phyloP scores from a whole-genome alignment of 2,329 filamentous ascomycete species.

The Parascedosporium putredinis region DNA sequence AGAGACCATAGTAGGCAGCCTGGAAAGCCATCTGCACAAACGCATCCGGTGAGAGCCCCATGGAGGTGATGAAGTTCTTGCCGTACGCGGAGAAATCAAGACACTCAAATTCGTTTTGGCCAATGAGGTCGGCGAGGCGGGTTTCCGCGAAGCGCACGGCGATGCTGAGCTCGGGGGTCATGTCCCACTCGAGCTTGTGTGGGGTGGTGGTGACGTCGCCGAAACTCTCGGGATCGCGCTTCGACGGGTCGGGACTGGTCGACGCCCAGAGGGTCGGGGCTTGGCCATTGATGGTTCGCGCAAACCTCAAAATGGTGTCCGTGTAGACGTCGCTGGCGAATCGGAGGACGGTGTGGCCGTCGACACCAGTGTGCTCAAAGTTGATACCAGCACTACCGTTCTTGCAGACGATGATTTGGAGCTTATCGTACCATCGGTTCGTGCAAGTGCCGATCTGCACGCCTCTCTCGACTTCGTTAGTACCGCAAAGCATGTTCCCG shows the following conservation, averaged over 20 bases:
- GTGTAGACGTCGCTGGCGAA: constrained; percentile 97
- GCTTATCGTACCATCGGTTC: constrained; percentile 97
- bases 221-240: constrained; percentile 82
- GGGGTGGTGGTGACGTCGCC: constrained; percentile 89
- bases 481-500: constrained; percentile 97
- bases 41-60: constrained; percentile 93
- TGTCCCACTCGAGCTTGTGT: constrained; percentile 95
- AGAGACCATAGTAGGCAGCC: constrained; percentile 93
- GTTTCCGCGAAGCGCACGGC: constrained; percentile 94
- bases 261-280: constrained; percentile 89
- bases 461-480: constrained; percentile 80
- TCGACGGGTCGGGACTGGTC: constrained; percentile 81
- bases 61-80: constrained; percentile 94
- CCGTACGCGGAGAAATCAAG: constrained; percentile 83
- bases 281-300: constrained; percentile 87
- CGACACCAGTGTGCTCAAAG: constrained; percentile 96
- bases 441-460: constrained; percentile 97
- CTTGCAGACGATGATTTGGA: constrained; percentile 98
- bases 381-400: constrained; percentile 98
- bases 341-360: constrained; percentile 90
- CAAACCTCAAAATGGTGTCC: constrained; percentile 92
- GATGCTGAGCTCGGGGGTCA: constrained; percentile 82
- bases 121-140: constrained; percentile 82
- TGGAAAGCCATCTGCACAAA: constrained; percentile 99
- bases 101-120: constrained; percentile 92